A percentile compares a stretch with the other conserved stretches of the same genome.
Evolutionary conservation across 805 yeast genomes (phyloP).

Genomic region (Maudiozyma serrabonitensis): DNA sequence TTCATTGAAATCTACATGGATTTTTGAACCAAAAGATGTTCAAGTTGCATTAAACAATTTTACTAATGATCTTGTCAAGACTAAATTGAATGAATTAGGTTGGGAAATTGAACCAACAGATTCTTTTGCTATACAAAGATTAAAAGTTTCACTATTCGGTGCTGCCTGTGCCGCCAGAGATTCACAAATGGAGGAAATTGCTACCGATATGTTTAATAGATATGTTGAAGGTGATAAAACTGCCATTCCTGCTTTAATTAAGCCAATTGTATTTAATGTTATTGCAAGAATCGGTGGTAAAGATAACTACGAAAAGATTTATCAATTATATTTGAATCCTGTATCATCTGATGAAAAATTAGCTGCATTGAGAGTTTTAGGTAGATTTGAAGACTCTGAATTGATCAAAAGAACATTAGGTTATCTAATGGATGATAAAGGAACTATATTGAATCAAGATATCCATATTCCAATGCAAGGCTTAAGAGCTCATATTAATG

Average conservation of each 20-base stretch:
- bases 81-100: constrained; percentile 49
- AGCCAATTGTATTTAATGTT: constrained; percentile 53
- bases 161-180: constrained; percentile 49
- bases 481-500: constrained; percentile 49
- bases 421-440: constrained; percentile 40
- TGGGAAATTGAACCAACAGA: constrained; percentile 49
- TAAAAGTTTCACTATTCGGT: constrained; percentile 54
- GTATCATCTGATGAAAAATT: constrained; percentile 53
- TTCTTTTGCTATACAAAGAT: constrained; percentile 51
- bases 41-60: constrained; percentile 43
- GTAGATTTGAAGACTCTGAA: constrained; percentile 45
- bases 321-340: constrained; percentile 51
- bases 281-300: constrained; percentile 56
- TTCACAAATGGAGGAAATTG: constrained; percentile 37
- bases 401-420: constrained; percentile 48
- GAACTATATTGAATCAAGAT: constrained; percentile 60
- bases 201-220: constrained; percentile 40
- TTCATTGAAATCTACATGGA: constrained; percentile 43
- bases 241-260: constrained; percentile 67
- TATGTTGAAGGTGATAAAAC: constrained; percentile 53
- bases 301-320: constrained; percentile 53
- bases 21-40: constrained; percentile 41
- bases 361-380: constrained; percentile 60
- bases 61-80: constrained; percentile 43
- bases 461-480: constrained; percentile 71